These are phyloP conservation scores for Nadsonia fulvescens DNA, from an alignment of 805 yeast species.

Conservation along the genomic window DNA sequence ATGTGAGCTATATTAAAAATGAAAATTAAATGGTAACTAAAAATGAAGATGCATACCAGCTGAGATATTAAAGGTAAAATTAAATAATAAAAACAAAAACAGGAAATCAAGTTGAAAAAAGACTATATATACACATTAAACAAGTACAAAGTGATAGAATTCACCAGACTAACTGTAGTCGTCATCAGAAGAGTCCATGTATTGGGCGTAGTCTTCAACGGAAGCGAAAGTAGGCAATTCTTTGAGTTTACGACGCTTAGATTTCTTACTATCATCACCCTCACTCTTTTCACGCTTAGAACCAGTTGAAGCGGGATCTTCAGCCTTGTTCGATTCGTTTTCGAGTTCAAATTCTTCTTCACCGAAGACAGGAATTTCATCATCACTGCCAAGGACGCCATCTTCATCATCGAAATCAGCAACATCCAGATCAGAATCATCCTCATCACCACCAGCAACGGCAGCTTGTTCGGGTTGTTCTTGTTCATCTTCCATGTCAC, in stretches of 20 bases:
- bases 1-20: too few relatives aligned
- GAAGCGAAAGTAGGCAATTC: slow-evolving; percentile 74
- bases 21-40: too few relatives aligned
- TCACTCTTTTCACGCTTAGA: slow-evolving; percentile 12
- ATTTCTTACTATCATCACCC: slow-evolving; percentile 16
- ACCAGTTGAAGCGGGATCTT: too few relatives aligned
- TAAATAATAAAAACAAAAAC: too few relatives aligned
- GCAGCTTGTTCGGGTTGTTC: slow-evolving; percentile 12
- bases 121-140: neutral
- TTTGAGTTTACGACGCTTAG: slow-evolving; percentile 40
- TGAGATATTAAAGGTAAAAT: too few relatives aligned
- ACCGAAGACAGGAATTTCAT: slow-evolving; percentile 12
- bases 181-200: slow-evolving; percentile 48
- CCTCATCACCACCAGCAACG: slow-evolving; percentile 20
- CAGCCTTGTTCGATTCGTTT: slow-evolving; percentile 16
- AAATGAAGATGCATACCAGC: too few relatives aligned
- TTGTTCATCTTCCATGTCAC: slow-evolving; percentile 8
- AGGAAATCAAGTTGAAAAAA: too few relatives aligned
- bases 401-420: slow-evolving; percentile 20
- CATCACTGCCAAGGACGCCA: slow-evolving; percentile 23
- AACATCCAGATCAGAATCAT: slow-evolving; percentile 16
- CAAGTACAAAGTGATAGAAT: neutral
- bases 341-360: slow-evolving; percentile 13
- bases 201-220: slow-evolving; percentile 70
- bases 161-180: slow-evolving; percentile 11